These are phyloP conservation scores for Fusarium austroafricanum DNA, from an alignment of 2,329 filamentous ascomycete species.

Conservation along the genomic window DNA sequence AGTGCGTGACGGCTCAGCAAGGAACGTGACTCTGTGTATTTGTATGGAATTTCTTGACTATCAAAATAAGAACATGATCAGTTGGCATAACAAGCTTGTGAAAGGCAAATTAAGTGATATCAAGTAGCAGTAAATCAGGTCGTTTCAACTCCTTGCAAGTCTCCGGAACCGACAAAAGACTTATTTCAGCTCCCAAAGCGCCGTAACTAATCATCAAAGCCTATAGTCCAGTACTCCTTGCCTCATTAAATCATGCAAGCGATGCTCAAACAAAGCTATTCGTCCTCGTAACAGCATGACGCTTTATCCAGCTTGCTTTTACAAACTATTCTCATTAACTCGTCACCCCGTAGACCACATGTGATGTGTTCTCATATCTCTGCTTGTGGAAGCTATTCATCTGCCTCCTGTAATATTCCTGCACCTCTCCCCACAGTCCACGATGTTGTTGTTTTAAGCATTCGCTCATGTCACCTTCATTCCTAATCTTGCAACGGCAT, in stretches of 20 bases:
- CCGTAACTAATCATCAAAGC: background rate
- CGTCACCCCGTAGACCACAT: conserved; percentile 39
- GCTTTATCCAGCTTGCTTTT: background rate
- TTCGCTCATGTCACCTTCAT: conserved; percentile 37
- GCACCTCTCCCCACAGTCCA: conserved; percentile 48
- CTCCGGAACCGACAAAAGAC: background rate
- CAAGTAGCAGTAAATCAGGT: background rate
- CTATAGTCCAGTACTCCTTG: background rate
- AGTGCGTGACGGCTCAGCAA: background rate
- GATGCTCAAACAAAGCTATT: background rate
- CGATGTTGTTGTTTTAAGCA: conserved; percentile 46
- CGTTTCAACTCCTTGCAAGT: background rate
- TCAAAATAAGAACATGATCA: no score
- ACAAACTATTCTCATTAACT: background rate
- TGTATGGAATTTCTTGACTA: background rate
- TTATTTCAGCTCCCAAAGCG: background rate
- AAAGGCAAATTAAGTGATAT: background rate
- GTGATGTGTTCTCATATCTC: conserved; percentile 36
- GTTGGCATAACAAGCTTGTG: background rate
- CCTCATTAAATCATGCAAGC: background rate
- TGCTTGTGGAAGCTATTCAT: conserved; percentile 37
- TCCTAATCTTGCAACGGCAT: conserved; percentile 46
- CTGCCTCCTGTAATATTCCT: conserved; percentile 45
- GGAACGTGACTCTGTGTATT: background rate
- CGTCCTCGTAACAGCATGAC: background rate